A percentile compares a stretch with the other conserved stretches of the same genome.
Evolutionary conservation across 768 basidiomycete genomes (phyloP).

Genomic region (Favolaschia claudopus): DNA sequence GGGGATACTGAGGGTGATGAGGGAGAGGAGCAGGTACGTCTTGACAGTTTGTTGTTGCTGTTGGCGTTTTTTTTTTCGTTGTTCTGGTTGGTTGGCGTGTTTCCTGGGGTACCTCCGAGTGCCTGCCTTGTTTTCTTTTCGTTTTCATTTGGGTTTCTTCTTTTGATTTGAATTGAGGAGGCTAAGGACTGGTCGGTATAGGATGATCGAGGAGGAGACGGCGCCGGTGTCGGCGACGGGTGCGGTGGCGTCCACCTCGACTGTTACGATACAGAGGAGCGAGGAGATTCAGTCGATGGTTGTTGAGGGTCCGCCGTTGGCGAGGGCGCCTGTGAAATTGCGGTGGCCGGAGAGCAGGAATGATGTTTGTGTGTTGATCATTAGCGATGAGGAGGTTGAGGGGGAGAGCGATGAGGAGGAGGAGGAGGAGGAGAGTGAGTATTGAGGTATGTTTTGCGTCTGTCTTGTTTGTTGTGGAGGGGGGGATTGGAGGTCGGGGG

Average conservation of each 20-base stretch:
- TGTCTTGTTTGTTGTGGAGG: background rate
- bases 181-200: constrained; percentile 38
- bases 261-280: too few relatives aligned
- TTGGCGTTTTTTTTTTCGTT: background rate
- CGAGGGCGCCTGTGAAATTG: constrained; percentile 32
- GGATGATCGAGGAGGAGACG: constrained; percentile 46
- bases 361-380: constrained; percentile 51
- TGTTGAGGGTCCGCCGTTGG: background rate
- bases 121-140: constrained; percentile 19
- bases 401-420: constrained; percentile 30
- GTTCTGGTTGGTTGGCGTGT: background rate
- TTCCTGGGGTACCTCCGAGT: too few relatives aligned
- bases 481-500: background rate
- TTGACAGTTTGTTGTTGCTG: background rate
- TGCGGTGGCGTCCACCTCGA: background rate
- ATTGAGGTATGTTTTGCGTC: constrained; percentile 12
- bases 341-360: constrained; percentile 56
- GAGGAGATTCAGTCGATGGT: background rate
- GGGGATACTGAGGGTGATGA: constrained; percentile 50
- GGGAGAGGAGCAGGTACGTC: constrained; percentile 63
- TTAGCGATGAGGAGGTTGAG: constrained; percentile 60
- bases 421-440: background rate
- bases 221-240: constrained; percentile 1
- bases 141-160: constrained; percentile 12
- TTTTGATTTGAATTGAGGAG: constrained; percentile 17